phyloP scores from a whole-genome alignment of 2,329 filamentous ascomycete genomes.

The Periconia digitata region DNA sequence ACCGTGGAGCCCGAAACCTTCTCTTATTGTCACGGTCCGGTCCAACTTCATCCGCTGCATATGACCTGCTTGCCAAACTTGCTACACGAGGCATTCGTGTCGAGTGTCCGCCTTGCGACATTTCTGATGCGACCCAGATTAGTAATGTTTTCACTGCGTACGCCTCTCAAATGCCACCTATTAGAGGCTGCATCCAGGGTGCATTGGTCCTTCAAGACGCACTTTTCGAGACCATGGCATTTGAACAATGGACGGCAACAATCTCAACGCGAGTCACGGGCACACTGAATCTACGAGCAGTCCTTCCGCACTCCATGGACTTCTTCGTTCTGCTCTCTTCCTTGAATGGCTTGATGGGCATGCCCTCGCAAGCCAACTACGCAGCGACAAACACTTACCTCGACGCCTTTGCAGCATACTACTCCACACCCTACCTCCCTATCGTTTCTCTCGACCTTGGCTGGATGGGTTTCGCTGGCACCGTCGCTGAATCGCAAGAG shows the following conservation, averaged over 20 bases:
- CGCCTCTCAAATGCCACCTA: slow-evolving; percentile 5
- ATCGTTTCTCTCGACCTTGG: slow-evolving; percentile 1
- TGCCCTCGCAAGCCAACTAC: slow-evolving; percentile 14
- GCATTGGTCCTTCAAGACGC: slow-evolving; percentile 6
- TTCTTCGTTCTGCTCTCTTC: slow-evolving; percentile 15
- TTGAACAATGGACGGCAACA: neutral
- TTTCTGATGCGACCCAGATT: neutral
- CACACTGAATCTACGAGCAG: slow-evolving; percentile 20
- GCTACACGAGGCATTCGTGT: neutral
- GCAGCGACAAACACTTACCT: slow-evolving; percentile 39
- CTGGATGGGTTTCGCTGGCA: slow-evolving; percentile 1
- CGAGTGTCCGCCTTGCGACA: slow-evolving; percentile 1
- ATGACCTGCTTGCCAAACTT: neutral
- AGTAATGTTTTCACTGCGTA: neutral
- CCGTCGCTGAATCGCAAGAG: neutral
- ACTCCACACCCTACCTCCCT: slow-evolving; percentile 27
- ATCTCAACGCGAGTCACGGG: slow-evolving; percentile 28
- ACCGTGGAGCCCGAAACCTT: neutral
- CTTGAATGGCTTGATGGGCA: slow-evolving; percentile 5
- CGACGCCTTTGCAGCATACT: slow-evolving; percentile 34
- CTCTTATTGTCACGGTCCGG: slow-evolving; percentile 5
- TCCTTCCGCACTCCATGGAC: slow-evolving; percentile 8
- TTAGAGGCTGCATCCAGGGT: slow-evolving; percentile 12
- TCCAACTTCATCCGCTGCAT: neutral
- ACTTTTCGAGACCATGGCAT: slow-evolving; percentile 7